Evolutionary conservation across 148 eudicot species (phyloP).

Genomic region (Gaultheria prostrata): DNA sequence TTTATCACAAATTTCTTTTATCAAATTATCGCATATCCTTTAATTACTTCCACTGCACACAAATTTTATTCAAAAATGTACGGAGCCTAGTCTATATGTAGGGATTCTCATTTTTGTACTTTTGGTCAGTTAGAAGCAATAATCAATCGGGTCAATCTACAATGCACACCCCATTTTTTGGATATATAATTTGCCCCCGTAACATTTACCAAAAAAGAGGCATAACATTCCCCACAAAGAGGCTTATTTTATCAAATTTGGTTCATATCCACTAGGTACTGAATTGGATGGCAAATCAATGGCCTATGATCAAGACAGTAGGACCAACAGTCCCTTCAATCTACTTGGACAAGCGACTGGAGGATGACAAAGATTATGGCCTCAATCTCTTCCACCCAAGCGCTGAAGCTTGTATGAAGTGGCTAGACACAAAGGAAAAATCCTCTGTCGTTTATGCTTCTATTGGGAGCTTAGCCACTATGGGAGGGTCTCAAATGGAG

Average conservation of each 20-base stretch:
- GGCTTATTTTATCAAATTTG: not conserved
- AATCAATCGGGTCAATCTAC: no score
- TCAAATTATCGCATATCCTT: not conserved
- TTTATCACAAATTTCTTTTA: not conserved
- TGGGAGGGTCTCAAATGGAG: constrained; percentile 37
- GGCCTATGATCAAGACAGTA: constrained; percentile 36
- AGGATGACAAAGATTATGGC: constrained; percentile 48
- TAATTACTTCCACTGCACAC: not conserved
- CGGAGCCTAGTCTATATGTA: no score
- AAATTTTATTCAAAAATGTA: not conserved
- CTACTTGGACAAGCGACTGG: constrained; percentile 42
- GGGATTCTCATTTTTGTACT: not conserved
- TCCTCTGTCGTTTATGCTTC: constrained; percentile 52
- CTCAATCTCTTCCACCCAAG: constrained; percentile 36
- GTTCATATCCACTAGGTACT: constrained; percentile 38
- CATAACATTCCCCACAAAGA: no score
- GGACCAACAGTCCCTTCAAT: constrained; percentile 58
- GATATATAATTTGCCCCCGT: no score
- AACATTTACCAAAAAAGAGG: no score
- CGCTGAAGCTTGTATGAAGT: constrained; percentile 26
- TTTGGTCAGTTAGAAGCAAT: not conserved
- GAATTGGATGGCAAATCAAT: constrained; percentile 34
- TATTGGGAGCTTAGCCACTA: constrained; percentile 52
- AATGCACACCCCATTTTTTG: no score
- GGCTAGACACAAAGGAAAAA: constrained; percentile 43